Base-by-base conservation (phyloP, 192 early-diverging fungal species). In the Obelidium mucronatum region DNA sequence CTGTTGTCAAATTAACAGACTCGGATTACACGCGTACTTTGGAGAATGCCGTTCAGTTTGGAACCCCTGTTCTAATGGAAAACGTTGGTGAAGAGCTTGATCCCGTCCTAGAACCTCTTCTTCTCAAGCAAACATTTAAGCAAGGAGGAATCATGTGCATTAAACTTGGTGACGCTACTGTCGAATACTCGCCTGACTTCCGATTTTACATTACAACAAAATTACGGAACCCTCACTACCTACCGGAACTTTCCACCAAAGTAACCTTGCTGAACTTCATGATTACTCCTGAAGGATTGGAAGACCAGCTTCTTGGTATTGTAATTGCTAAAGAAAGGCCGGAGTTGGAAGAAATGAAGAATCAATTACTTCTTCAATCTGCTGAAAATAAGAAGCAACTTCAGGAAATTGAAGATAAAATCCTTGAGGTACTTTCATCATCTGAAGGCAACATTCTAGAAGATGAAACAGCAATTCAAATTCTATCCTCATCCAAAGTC, bases 101-200 rank as follows among this genome's bases (percentile, higher is more conserved):
- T 74, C 85, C 88, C 2, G 88, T 89, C 40, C 79, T 89, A 28
- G 88, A 89, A 63, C 88, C 88, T 8, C 54, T 89, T 24, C 80
- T 89, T 31, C 66, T 89, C 28, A 89, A 89, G 64, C 88, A 89
- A 82, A 88, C 86, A 2, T 89, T 89, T 79, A 87, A 88, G 39
- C 86, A 89, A 71, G 87, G 88, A 30, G 88, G 88, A n/a, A 83
- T 89, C 33, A 89, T 67, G 1, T 89, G 88, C 79, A 89, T 89
- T 72, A 71, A 81, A 35, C 66, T 89, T 5, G 88, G 88, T 4
- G 88, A 89, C 74, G 74, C 83, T 15, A 83, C 81, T 17, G 87
- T 89, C 15, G 87, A 89, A 64, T 89, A 89, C 76, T 88, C 88
- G 11, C 85, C 88, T 15, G 88, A 89, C 71, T 89, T 89, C 74